phyloP scores from a whole-genome alignment of 192 early-diverging fungal genomes.

The Podila epigama region DNA sequence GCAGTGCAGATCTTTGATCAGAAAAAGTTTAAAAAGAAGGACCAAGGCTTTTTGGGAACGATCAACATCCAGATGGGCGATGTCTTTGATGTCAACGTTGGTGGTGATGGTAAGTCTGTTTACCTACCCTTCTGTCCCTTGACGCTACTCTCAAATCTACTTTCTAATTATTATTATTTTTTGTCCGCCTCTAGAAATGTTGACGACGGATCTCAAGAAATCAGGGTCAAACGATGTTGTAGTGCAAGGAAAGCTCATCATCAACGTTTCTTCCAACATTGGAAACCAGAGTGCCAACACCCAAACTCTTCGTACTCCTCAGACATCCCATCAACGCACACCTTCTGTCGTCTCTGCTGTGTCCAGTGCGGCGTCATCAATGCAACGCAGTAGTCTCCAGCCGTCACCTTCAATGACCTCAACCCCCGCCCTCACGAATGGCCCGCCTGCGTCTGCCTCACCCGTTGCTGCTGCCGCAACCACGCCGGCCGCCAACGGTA shows the following conservation, averaged over 20 bases:
- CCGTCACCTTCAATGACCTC: not conserved
- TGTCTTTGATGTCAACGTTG: conserved; percentile 79
- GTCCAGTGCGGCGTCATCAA: conserved; percentile 50
- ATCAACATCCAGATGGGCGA: conserved; percentile 85
- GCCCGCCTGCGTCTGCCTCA: conserved; percentile 10
- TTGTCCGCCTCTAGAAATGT: conserved; percentile 67
- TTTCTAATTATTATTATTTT: not conserved
- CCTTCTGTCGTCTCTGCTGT: conserved; percentile 53
- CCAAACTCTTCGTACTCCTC: conserved; percentile 19
- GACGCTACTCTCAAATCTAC: conserved; percentile 3
- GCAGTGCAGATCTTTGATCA: conserved; percentile 98
- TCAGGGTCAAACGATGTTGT: conserved; percentile 77
- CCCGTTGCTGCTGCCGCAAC: not conserved
- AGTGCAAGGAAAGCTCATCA: conserved; percentile 86
- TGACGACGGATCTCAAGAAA: conserved; percentile 90
- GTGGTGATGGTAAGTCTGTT: conserved; percentile 66
- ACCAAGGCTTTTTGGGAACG: conserved; percentile 91
- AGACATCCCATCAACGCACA: conserved; percentile 31
- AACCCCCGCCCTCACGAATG: conserved; percentile 39
- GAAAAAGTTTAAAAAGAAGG: conserved; percentile 92
- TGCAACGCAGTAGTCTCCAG: not conserved
- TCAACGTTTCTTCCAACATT: conserved; percentile 74
- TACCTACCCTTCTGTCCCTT: not conserved
- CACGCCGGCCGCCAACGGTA: conserved; percentile 14
- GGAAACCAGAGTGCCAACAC: conserved; percentile 44